A percentile compares a stretch with the other conserved stretches of the same genome.
Conservation (phyloP, 2,329 filamentous ascomycete genomes). For the Aspergillus vadensis region DNA sequence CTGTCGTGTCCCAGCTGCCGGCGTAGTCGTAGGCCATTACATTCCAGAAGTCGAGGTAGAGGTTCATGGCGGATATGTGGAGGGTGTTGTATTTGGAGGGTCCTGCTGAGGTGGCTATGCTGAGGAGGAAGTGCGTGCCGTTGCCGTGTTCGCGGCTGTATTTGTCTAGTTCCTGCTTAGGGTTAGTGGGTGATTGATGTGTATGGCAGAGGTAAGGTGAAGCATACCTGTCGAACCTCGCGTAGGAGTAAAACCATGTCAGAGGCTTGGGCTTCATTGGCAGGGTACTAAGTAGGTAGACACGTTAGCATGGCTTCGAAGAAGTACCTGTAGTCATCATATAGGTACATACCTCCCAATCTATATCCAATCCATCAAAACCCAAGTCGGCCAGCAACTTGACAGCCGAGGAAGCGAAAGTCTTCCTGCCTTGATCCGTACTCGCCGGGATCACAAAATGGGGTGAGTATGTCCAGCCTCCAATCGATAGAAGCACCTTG, state of each 20-base stretch:
- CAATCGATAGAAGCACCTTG: conserved; percentile 80
- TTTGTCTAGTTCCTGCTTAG: conserved; percentile 39
- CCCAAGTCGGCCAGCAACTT: conserved; percentile 75
- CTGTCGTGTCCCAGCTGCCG: conserved; percentile 72
- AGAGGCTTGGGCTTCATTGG: conserved; percentile 34
- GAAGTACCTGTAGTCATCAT: no score
- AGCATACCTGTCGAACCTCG: conserved; percentile 33
- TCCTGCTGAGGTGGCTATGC: conserved; percentile 50
- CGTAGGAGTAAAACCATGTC: conserved; percentile 40
- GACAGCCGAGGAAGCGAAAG: conserved; percentile 70
- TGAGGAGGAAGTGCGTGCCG: conserved; percentile 48
- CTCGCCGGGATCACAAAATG: conserved; percentile 72
- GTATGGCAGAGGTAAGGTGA: neutral
- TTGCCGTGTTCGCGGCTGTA: conserved; percentile 44
- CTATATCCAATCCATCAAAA: conserved; percentile 56
- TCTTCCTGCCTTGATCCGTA: conserved; percentile 59
- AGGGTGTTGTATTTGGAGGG: conserved; percentile 48
- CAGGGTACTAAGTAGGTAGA: conserved; percentile 31
- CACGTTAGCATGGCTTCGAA: neutral
- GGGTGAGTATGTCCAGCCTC: conserved; percentile 74
- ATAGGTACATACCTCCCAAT: conserved; percentile 38
- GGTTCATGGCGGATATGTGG: conserved; percentile 48
- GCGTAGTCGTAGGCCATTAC: conserved; percentile 84
- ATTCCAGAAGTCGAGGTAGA: conserved; percentile 55
- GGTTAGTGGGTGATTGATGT: neutral